Evolutionary conservation across 345 rosid species (phyloP), one percentile per base, ranked within the genome.

Genomic region (Physaria fendleri): DNA sequence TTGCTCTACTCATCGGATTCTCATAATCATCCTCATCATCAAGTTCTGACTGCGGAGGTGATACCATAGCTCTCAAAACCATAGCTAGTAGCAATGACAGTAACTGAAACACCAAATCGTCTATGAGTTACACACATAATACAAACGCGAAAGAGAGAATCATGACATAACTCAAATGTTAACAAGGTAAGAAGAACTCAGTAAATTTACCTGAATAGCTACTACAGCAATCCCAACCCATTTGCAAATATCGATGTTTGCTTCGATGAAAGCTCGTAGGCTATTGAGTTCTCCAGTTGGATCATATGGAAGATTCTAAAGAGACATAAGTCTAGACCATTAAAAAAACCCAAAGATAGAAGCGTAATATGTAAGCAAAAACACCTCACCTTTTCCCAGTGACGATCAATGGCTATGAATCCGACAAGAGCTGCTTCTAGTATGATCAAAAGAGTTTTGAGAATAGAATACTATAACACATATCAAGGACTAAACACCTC

Each of bases 241-340:
- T 80, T 88, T 81, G 65, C 95, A 88, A 32, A 85, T 75, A 63
- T 76, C 85, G 15, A 68, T 66, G 76, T 92, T 86, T 22, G 75
- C 76, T 64, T 85, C 87, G 25, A 88, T 57, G 72, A 92, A 86
- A 21, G 78, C 74, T 14, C 76, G 76, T 64, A 92, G 78, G 66
- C 75, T 82, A 47, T 76, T 72, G 69, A 92, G 84, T 64, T 86
- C 95, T 64, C 96, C 96, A 44, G 96, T 88, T 62, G 96, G 84
- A 73, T 92, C 98, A 45, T 63, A 73, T 12, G 96, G 98, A 68
- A 92, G 74, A 64, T 71, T 70, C 70, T 71, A 34, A 3, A 49
- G 15, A 30, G 15, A 63, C 46, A 47, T 8, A 16, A 30, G 20
- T 22, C 2, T 45, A 48, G 4, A 63, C 32, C 8, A 9, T 40